Evolutionary conservation across 306 rosid genomes (phyloP).

Genomic region (Quercus robur): DNA sequence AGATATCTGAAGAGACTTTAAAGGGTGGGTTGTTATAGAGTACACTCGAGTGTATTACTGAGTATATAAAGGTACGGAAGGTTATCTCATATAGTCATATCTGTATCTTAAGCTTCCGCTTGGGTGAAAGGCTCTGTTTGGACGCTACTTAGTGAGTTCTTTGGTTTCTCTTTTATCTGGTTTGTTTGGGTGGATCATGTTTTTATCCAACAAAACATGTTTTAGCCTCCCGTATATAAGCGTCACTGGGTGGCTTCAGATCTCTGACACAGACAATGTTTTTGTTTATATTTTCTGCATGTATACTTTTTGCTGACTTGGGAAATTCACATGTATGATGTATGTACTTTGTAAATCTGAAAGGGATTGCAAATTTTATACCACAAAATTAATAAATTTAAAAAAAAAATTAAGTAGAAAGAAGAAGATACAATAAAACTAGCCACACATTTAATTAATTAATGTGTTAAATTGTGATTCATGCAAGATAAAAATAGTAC

Average conservation of each 20-base stretch:
- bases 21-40: neutral
- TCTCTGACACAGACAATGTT: slow-evolving; percentile 20
- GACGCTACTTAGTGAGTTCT: neutral
- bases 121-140: neutral
- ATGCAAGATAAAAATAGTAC: no score
- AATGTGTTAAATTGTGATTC: no score
- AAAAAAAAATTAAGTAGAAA: no score
- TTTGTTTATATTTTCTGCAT: neutral
- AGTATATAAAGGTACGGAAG: neutral
- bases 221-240: slow-evolving; percentile 37
- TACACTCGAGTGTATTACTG: slow-evolving; percentile 1
- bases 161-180: neutral
- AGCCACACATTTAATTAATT: no score
- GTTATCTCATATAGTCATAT: neutral
- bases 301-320: neutral
- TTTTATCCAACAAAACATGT: slow-evolving; percentile 37
- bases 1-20: slow-evolving; percentile 25
- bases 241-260: slow-evolving; percentile 42
- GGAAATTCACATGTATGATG: neutral
- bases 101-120: no score
- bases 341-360: no score
- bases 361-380: no score
- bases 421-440: no score
- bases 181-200: slow-evolving; percentile 13
- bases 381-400: no score